Percentiles rank a stretch among this genome's conserved stretches.
These are phyloP conservation scores for Eucalyptus urophylla DNA, from an alignment of 345 rosid genomes.

Conservation along the genomic window DNA sequence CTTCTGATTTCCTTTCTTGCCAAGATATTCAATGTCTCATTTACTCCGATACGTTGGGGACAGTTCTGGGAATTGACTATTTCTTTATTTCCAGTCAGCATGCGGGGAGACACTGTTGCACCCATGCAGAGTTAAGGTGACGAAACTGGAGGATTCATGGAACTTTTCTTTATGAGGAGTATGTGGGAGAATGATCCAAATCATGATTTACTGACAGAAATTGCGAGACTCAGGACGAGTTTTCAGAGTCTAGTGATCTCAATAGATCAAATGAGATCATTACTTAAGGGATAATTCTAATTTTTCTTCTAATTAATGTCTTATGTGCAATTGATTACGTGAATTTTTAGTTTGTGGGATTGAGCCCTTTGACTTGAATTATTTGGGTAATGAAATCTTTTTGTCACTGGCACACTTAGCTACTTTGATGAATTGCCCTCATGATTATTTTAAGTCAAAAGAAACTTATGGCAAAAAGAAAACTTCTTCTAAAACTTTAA, in stretches of 20 bases:
- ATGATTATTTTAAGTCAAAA: neutral
- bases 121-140: neutral
- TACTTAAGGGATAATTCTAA: neutral
- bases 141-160: neutral
- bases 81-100: neutral
- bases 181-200: neutral
- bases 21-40: neutral
- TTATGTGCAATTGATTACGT: neutral
- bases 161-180: neutral
- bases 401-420: neutral
- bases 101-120: neutral
- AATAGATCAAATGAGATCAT: neutral
- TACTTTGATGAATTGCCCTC: neutral
- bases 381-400: neutral
- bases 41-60: neutral
- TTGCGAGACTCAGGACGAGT: neutral
- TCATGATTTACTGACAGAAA: neutral
- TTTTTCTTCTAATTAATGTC: neutral
- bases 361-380: neutral
- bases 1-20: neutral
- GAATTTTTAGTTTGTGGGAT: neutral
- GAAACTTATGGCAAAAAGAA: neutral
- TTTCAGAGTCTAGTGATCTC: neutral
- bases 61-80: neutral
- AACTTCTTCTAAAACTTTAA: neutral